Evolutionary conservation across 768 basidiomycete species (phyloP), one percentile per base, ranked within the genome.

Genomic region (Lactarius vividus): DNA sequence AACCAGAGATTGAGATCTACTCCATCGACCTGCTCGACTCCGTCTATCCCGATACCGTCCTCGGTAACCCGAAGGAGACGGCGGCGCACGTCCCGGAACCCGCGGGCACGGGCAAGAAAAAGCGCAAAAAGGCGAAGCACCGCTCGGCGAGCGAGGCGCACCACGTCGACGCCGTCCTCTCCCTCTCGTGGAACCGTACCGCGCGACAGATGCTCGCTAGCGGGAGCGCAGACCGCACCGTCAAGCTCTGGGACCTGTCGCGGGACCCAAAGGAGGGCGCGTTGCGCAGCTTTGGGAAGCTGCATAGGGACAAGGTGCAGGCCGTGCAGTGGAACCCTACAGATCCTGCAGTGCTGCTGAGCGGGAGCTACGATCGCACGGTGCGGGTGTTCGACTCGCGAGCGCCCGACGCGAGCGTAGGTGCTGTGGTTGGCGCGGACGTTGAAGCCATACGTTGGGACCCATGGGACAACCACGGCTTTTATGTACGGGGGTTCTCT

Each of bases 1-100:
- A 98, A 70, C 96, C 97, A 28, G 94, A 96, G 74, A 98, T 99
- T 69, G 97, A 99, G 77, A 96, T 99, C 71, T 99, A 96, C 94
- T 96, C 94, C 18, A 82, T 98, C 60, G 96, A 99, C 75, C 82
- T 90, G 37, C 83, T 99, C 57, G 96, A 99, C 73, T 88, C 92
- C 23, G 88, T 98, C 81, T 98, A 96, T 75, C 97, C 97, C 0
- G 86, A 89, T 69, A 87, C 89, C 62, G 87, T 99, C 64, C 87
- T 99, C 40, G 97, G 97, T 29, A 86, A 94, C 49, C 92, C 92
- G 1, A 91, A 95, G 71, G 84, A 87, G 71, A 89, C 90, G 16
- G 85, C 88, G 64, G 87, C 88, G 18, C 92, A 93, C 72, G 79
- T 92, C 5, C 91, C 92, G 0, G 80, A 81, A 7, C 88, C 92